Conservation (phyloP, 2,329 filamentous ascomycete species). For the Xylariaceae sp. region DNA sequence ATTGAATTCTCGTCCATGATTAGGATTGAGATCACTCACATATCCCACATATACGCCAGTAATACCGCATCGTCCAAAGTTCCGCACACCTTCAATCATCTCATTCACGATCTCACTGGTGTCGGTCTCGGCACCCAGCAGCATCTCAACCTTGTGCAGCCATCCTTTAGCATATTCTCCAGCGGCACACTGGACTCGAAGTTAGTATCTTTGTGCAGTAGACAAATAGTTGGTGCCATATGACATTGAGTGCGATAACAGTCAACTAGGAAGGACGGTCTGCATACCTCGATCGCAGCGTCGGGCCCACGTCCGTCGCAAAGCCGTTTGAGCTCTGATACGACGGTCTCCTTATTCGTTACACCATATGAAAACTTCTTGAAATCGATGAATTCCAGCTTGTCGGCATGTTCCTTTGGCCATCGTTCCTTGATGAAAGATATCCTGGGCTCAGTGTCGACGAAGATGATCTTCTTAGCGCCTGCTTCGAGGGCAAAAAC, state of each 20-base stretch:
- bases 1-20: neutral
- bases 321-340: conserved; percentile 69
- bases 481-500: conserved; percentile 72
- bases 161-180: conserved; percentile 61
- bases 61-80: conserved; percentile 70
- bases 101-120: conserved; percentile 78
- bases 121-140: conserved; percentile 72
- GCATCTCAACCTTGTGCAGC: conserved; percentile 55
- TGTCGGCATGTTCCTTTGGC: conserved; percentile 41
- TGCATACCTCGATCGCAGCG: conserved; percentile 46
- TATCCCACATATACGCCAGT: conserved; percentile 67
- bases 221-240: too few species aligned
- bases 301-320: conserved; percentile 70
- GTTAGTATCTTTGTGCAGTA: too few species aligned
- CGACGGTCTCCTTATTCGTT: conserved; percentile 58
- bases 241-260: too few species aligned
- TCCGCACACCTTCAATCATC: conserved; percentile 70
- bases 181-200: conserved; percentile 49
- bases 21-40: conserved; percentile 33
- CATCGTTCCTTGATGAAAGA: conserved; percentile 63
- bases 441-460: conserved; percentile 70
- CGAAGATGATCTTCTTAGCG: conserved; percentile 70
- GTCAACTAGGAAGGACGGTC: too few species aligned
- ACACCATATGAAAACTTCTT: conserved; percentile 55
- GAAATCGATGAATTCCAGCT: conserved; percentile 68